phyloP scores from a whole-genome alignment of 805 yeast genomes.

The Monosporozyma yasuniensis region DNA sequence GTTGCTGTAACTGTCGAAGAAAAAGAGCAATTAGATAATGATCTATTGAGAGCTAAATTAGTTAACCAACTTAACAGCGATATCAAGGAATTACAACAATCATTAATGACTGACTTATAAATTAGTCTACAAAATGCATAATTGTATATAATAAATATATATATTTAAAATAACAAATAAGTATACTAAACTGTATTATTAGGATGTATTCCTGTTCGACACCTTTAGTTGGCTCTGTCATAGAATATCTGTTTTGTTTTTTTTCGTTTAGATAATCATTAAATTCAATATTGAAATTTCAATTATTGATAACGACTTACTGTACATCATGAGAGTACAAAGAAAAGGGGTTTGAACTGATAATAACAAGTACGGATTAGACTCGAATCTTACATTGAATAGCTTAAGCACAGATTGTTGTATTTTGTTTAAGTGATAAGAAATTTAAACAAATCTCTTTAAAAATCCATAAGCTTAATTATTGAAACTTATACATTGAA shows the following conservation, averaged over 20 bases:
- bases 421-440: no score
- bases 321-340: not conserved
- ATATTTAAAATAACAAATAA: not conserved
- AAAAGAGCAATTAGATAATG: slow-evolving; percentile 45
- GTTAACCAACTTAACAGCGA: slow-evolving; percentile 41
- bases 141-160: not conserved
- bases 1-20: slow-evolving; percentile 58
- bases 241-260: not conserved
- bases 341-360: not conserved
- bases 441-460: no score
- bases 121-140: not conserved
- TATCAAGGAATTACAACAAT: slow-evolving; percentile 44
- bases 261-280: no score
- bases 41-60: slow-evolving; percentile 34
- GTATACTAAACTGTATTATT: not conserved
- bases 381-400: no score
- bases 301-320: not conserved
- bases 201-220: no score
- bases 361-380: no score
- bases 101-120: slow-evolving; percentile 21
- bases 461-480: no score
- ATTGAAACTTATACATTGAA: not conserved
- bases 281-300: not conserved
- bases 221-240: no score
- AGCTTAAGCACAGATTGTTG: no score